Evolutionary conservation across 2,329 filamentous ascomycete species (phyloP).

Genomic region (Ophiostoma ips): DNA sequence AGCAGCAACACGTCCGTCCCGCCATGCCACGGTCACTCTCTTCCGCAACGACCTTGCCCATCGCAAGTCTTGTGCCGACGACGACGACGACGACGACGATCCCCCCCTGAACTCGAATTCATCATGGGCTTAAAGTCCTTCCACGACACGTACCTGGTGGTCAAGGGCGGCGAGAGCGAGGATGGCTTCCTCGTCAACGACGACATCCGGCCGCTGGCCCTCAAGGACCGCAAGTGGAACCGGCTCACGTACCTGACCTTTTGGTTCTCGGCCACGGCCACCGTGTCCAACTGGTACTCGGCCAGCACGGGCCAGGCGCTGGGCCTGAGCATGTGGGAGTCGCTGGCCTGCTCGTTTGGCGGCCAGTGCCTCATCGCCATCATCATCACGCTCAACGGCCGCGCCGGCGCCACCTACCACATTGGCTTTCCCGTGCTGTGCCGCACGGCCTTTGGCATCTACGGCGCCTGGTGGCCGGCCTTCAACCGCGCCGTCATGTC

Average conservation of each 20-base stretch:
- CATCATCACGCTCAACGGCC: conserved; percentile 27
- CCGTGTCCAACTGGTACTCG: conserved; percentile 25
- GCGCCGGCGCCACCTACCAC: conserved; percentile 21
- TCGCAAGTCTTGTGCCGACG: too few species aligned
- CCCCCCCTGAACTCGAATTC: not conserved
- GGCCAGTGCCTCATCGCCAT: conserved; percentile 28
- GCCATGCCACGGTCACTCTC: too few species aligned
- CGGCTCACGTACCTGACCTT: conserved; percentile 26
- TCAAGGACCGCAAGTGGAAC: conserved; percentile 26
- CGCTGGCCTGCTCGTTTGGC: conserved; percentile 25
- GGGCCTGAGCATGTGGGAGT: conserved; percentile 36
- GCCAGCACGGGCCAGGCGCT: conserved; percentile 22
- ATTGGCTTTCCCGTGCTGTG: conserved; percentile 28
- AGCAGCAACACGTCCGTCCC: too few species aligned
- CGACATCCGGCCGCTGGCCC: not conserved
- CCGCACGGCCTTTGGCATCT: conserved; percentile 29
- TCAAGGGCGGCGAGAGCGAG: not conserved
- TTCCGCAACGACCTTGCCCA: too few species aligned
- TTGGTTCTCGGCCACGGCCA: conserved; percentile 28
- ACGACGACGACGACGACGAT: too few species aligned
- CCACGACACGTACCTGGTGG: not conserved
- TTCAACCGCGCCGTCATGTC: conserved; percentile 30
- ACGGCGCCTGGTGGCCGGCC: conserved; percentile 26
- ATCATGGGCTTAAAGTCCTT: not conserved
- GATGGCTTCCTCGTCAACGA: conserved; percentile 1